A percentile compares a stretch with the other conserved stretches of the same genome.
These are phyloP conservation scores for Lasiosphaeria ovina DNA, from an alignment of 495 filamentous ascomycete species.

Conservation along the genomic window DNA sequence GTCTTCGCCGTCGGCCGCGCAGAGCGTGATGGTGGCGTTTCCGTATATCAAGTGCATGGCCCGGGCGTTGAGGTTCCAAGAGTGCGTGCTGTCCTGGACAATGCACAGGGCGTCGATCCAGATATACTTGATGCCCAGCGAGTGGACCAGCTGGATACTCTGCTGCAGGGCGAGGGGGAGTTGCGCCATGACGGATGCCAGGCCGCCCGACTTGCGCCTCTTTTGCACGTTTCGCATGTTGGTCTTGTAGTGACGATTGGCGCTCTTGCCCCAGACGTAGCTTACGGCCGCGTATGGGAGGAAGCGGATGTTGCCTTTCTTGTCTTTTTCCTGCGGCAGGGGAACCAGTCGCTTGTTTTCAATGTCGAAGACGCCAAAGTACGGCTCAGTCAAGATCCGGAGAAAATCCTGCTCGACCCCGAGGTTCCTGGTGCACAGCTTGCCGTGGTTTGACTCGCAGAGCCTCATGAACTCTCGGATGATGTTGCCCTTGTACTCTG, in stretches of 20 bases:
- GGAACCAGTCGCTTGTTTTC: no score
- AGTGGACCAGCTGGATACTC: background rate
- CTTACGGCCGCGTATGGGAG: background rate
- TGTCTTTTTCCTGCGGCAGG: no score
- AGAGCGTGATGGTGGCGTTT: slow-evolving; percentile 22
- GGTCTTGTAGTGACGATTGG: background rate
- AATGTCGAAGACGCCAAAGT: no score
- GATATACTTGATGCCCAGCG: background rate
- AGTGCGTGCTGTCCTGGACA: background rate
- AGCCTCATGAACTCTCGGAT: no score
- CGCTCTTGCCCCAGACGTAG: background rate
- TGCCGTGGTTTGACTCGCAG: no score
- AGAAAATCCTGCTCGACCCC: no score
- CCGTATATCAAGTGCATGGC: slow-evolving; percentile 23
- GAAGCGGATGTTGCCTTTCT: no score
- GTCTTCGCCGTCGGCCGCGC: slow-evolving; percentile 22
- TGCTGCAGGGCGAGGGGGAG: background rate
- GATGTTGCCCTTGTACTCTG: no score
- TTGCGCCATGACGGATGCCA: background rate
- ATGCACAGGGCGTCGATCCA: background rate
- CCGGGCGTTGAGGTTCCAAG: slow-evolving; percentile 23
- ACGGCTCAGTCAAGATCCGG: no score
- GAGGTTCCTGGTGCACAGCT: no score
- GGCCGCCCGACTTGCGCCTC: background rate
- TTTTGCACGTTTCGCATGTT: background rate